Conservation (phyloP, 345 rosid species). For the Angophora floribunda region DNA sequence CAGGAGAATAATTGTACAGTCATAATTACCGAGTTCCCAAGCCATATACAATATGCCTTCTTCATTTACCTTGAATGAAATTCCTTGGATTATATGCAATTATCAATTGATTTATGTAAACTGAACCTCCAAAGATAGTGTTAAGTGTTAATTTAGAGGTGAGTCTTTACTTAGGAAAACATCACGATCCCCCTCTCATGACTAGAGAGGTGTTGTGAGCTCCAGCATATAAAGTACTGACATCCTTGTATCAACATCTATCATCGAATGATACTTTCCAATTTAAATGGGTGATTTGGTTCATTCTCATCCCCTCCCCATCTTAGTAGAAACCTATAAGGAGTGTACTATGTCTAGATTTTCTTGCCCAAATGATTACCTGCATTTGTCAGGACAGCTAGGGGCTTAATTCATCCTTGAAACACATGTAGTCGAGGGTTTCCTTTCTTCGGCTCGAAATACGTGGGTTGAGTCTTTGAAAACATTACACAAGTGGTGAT, state of each 20-base stretch:
- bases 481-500: not conserved
- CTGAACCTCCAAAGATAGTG: not conserved
- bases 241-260: not conserved
- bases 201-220: not conserved
- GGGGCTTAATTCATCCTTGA: not conserved
- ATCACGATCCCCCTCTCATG: not conserved
- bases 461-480: not conserved
- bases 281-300: not conserved
- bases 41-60: not conserved
- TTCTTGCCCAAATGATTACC: not conserved
- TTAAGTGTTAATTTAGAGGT: not conserved
- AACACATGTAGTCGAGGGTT: not conserved
- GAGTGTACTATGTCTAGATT: not conserved
- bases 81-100: not conserved
- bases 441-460: not conserved
- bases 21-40: not conserved
- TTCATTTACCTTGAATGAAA: not conserved
- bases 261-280: not conserved
- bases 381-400: not conserved
- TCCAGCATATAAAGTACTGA: not conserved
- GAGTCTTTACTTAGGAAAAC: not conserved
- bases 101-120: not conserved
- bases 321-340: not conserved
- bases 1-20: not conserved
- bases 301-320: not conserved